Conservation (phyloP, 2,329 filamentous ascomycete genomes). For the Escovopsis sp. region DNA sequence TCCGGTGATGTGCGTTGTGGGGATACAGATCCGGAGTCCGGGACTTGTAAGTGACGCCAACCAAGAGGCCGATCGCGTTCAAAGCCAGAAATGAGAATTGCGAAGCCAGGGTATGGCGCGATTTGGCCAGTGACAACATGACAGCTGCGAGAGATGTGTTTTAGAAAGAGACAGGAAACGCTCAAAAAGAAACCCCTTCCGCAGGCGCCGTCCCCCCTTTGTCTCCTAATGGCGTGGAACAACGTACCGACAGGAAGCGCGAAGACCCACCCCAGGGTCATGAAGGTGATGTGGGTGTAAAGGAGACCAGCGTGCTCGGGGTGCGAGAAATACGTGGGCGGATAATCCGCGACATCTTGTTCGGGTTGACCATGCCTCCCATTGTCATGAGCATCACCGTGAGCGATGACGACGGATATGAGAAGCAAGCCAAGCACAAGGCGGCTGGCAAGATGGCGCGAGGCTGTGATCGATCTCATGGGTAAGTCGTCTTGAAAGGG, state of each 20-base stretch:
- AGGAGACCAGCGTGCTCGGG: conserved; percentile 39
- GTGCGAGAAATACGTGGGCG: conserved; percentile 44
- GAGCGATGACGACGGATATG: conserved; percentile 3
- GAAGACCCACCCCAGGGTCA: conserved; percentile 58
- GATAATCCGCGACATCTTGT: conserved; percentile 16
- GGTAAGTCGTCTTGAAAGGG: not conserved
- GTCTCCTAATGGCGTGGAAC: not conserved
- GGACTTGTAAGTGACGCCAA: conserved; percentile 59
- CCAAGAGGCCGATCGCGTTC: conserved; percentile 48
- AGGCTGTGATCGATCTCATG: conserved; percentile 3
- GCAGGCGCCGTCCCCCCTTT: no score
- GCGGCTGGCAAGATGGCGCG: conserved; percentile 1
- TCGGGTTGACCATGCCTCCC: conserved; percentile 5
- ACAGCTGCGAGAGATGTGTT: conserved; percentile 38
- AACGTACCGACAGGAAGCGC: conserved; percentile 55
- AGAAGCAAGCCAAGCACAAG: conserved; percentile 5
- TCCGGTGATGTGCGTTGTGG: conserved; percentile 74
- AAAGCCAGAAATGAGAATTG: conserved; percentile 53
- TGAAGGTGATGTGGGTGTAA: conserved; percentile 54
- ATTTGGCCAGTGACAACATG: conserved; percentile 72
- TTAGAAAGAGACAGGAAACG: not conserved
- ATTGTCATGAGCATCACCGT: conserved; percentile 8
- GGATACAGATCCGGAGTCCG: conserved; percentile 75
- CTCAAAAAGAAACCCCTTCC: no score
- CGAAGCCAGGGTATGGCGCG: conserved; percentile 51